Conservation (phyloP, 1,284 basidiomycete species). For the Malassezia brasiliensis region DNA sequence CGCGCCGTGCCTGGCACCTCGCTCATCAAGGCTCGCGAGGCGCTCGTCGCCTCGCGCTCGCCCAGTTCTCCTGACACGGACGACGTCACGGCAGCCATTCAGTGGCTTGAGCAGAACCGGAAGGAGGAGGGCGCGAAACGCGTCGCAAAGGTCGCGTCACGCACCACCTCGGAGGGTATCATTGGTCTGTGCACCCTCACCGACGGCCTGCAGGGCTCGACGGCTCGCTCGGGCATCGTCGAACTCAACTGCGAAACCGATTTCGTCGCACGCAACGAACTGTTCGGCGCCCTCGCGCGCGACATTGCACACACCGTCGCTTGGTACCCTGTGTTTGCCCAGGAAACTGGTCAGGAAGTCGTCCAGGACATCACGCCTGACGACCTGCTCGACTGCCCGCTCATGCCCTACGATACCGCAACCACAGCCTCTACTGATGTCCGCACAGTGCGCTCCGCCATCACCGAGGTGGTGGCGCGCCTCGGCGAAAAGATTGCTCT, state of each 20-base stretch:
- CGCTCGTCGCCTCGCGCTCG: slow-evolving; percentile 57
- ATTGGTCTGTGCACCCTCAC: slow-evolving; percentile 66
- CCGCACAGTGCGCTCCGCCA: slow-evolving; percentile 62
- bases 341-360: background rate
- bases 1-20: slow-evolving; percentile 63
- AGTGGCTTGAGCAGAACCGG: slow-evolving; percentile 71
- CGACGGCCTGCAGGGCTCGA: slow-evolving; percentile 50
- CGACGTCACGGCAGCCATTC: slow-evolving; percentile 63
- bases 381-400: slow-evolving; percentile 44
- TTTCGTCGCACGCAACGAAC: slow-evolving; percentile 78
- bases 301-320: slow-evolving; percentile 81
- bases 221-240: slow-evolving; percentile 65
- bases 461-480: slow-evolving; percentile 69
- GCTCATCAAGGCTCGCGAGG: slow-evolving; percentile 77
- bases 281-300: slow-evolving; percentile 67
- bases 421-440: slow-evolving; percentile 17
- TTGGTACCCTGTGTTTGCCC: slow-evolving; percentile 58
- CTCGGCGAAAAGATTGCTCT: slow-evolving; percentile 83
- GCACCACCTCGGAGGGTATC: slow-evolving; percentile 67
- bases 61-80: slow-evolving; percentile 52
- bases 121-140: slow-evolving; percentile 64
- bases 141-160: slow-evolving; percentile 68
- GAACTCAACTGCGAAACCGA: slow-evolving; percentile 96
- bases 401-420: slow-evolving; percentile 21
- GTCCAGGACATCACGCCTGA: slow-evolving; percentile 23